Evolutionary conservation across 768 basidiomycete species (phyloP).

Genomic region (Boletus vermiculosoides): DNA sequence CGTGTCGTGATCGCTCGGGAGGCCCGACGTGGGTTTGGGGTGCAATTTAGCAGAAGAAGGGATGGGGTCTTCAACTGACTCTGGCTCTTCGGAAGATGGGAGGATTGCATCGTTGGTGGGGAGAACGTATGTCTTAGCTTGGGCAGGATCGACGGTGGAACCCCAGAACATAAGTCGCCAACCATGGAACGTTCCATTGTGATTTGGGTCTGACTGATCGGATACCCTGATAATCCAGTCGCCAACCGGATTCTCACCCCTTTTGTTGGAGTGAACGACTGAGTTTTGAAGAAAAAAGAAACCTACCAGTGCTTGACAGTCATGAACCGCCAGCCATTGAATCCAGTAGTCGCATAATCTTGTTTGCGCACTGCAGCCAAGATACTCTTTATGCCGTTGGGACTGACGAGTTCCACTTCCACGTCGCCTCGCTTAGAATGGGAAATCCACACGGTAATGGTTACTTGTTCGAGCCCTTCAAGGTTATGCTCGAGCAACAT

Average conservation of each 20-base stretch:
- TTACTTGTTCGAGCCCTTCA: slow-evolving; percentile 89
- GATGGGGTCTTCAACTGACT: slow-evolving; percentile 39
- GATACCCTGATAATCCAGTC: slow-evolving; percentile 87
- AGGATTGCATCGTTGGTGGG: slow-evolving; percentile 51
- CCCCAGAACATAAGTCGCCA: slow-evolving; percentile 97
- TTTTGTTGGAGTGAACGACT: slow-evolving; percentile 33
- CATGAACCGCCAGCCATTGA: slow-evolving; percentile 98
- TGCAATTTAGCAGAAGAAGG: slow-evolving; percentile 56
- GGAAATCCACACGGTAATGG: slow-evolving; percentile 89
- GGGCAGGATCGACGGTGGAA: slow-evolving; percentile 68
- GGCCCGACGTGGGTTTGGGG: slow-evolving; percentile 81
- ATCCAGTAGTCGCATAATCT: slow-evolving; percentile 69
- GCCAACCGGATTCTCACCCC: slow-evolving; percentile 92
- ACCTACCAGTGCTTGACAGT: slow-evolving; percentile 91
- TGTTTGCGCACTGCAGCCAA: slow-evolving; percentile 67
- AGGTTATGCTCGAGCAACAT: slow-evolving; percentile 74
- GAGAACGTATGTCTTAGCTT: slow-evolving; percentile 61
- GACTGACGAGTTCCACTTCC: slow-evolving; percentile 85
- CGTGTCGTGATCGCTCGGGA: slow-evolving; percentile 83
- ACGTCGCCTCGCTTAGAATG: slow-evolving; percentile 87
- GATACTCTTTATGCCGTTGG: slow-evolving; percentile 81
- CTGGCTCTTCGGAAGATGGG: slow-evolving; percentile 45
- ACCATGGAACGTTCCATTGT: slow-evolving; percentile 72
- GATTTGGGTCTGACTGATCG: slow-evolving; percentile 63
- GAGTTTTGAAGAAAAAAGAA: slow-evolving; percentile 1